These are phyloP conservation scores for Rubroboletus satanas DNA, from an alignment of 768 basidiomycete species.

Conservation along the genomic window DNA sequence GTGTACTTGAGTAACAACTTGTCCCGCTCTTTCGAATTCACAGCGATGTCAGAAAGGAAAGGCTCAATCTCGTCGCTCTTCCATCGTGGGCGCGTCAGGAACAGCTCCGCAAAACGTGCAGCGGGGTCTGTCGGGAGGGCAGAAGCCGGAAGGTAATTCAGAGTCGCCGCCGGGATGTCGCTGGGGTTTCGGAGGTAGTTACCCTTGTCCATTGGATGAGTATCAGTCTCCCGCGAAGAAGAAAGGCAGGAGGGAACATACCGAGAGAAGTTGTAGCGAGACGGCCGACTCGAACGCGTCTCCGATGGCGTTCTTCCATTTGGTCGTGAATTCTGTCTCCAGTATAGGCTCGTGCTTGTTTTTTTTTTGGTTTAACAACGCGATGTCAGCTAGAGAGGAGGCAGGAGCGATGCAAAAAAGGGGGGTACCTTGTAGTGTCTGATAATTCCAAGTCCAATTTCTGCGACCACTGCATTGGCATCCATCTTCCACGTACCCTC, in stretches of 20 bases:
- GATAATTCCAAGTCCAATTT: constrained; percentile 76
- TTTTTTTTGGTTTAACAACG: not conserved
- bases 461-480: constrained; percentile 54
- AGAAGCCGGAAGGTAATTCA: constrained; percentile 76
- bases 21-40: constrained; percentile 85
- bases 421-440: constrained; percentile 50
- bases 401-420: not conserved
- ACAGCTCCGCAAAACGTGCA: constrained; percentile 83
- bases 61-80: constrained; percentile 73
- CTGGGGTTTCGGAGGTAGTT: constrained; percentile 56
- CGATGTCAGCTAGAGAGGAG: not conserved
- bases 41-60: constrained; percentile 77
- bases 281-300: constrained; percentile 67
- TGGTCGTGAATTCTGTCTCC: constrained; percentile 51
- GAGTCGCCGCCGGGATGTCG: constrained; percentile 32
- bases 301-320: constrained; percentile 75
- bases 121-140: constrained; percentile 73
- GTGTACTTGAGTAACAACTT: constrained; percentile 85
- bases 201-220: constrained; percentile 51
- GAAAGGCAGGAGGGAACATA: constrained; percentile 29
- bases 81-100: constrained; percentile 76
- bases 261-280: constrained; percentile 65
- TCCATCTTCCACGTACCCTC: constrained; percentile 66
- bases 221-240: not conserved
- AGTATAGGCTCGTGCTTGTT: constrained; percentile 56